Base-by-base conservation (phyloP, 2,329 filamentous ascomycete genomes). In the Xylaria sp. region DNA sequence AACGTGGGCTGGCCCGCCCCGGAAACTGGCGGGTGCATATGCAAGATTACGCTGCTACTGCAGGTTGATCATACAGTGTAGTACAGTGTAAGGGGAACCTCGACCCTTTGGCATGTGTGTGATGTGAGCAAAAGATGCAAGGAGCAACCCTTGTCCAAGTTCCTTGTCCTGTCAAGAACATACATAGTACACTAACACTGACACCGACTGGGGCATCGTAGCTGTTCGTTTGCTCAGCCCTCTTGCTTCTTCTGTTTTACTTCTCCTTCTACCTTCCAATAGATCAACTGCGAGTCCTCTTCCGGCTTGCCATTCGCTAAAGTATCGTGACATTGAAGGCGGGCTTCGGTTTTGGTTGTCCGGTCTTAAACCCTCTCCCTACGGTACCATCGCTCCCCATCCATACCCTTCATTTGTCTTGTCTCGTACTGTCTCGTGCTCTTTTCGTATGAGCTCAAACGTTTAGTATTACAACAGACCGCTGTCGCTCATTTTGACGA, bases 41-140 rank as follows among this genome's bases (percentile, higher is more conserved):
- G 67, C 67, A 69, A 64, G 67, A 69, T 69, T 63, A 23, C 63
- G 57, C 65, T 59, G 57, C 65, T 54, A 67, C 65, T 70, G 68
- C 68, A 62, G 57, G 68, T 62, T 58, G 40, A 65, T 56, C 46
- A 56, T 56, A 68, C 59, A 48, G 60, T 63, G 31, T n/a, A 40
- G 5, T 31, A 61, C 61, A 44, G 57, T 62, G 28, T 1, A 36
- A 23, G 20, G 56, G 51, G 36, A 17, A 48, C 40, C 5, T 48
- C 15, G 6, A 23, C 46, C 23, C 46, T 49, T 7, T 28, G 26
- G 48, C n/a, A 31, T 59, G 28, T 59, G 28, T 59, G 17, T 33
- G 26, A 33, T n/a, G 28, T n/a, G 6, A 44, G 36, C 15, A 42
- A 40, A 40, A 15, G 36, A 38, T 38, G 38, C 38, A 15, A 15